Conservation (phyloP, 768 basidiomycete species). For the Lactifluus piperatus region DNA sequence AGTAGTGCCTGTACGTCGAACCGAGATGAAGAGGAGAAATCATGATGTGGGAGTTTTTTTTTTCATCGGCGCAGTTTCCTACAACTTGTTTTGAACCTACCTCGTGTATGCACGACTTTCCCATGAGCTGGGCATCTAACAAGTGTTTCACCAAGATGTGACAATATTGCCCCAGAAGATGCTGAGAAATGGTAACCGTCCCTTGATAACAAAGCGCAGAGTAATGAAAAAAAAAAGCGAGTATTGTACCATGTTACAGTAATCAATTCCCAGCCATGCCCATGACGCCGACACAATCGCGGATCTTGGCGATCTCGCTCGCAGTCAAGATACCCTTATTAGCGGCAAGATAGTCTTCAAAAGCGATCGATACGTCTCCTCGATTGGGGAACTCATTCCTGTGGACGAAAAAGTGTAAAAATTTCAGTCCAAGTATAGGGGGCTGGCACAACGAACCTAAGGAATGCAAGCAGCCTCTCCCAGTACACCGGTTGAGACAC, state of each 20-base stretch:
- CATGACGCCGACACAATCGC: slow-evolving; percentile 77
- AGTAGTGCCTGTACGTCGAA: not conserved
- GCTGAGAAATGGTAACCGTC: not conserved
- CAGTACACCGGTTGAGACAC: slow-evolving; percentile 78
- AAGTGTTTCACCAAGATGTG: not conserved
- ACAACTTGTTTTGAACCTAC: not conserved
- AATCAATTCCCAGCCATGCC: slow-evolving; percentile 80
- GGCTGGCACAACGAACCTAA: too few species aligned
- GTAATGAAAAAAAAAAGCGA: too few species aligned
- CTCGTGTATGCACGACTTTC: too few species aligned
- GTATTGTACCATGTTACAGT: too few species aligned
- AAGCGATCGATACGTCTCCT: slow-evolving; percentile 59
- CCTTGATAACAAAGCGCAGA: not conserved
- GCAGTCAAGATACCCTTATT: slow-evolving; percentile 75
- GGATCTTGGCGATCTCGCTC: slow-evolving; percentile 84
- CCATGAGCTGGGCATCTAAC: not conserved
- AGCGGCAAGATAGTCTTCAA: slow-evolving; percentile 80
- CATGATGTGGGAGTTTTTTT: not conserved
- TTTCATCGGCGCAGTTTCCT: not conserved
- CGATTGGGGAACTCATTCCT: slow-evolving; percentile 57
- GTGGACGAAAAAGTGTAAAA: slow-evolving; percentile 1
- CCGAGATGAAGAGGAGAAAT: not conserved
- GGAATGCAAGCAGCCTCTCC: slow-evolving; percentile 55
- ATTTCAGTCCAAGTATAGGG: slow-evolving; percentile 10
- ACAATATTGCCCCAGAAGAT: not conserved